Conservation (phyloP, 495 filamentous ascomycete species). For the Penicillium angulare region DNA sequence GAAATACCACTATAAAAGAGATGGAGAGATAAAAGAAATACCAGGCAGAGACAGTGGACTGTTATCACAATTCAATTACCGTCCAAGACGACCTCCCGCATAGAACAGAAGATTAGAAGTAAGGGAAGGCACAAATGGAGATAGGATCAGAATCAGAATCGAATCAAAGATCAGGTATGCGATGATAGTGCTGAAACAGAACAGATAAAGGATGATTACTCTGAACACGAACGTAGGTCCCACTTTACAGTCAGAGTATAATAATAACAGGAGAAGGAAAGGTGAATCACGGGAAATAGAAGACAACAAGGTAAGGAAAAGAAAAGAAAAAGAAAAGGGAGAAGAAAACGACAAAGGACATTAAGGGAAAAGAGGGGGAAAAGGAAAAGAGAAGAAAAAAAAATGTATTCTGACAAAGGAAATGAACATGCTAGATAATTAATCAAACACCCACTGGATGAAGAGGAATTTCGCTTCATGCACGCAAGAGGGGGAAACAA, state of each 20-base stretch:
- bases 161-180: neutral
- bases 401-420: conserved; percentile 39
- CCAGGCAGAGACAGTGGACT: neutral
- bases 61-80: conserved; percentile 26
- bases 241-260: conserved; percentile 46
- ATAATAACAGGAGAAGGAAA: conserved; percentile 39
- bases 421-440: conserved; percentile 38
- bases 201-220: conserved; percentile 9
- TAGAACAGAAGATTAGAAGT: conserved; percentile 20
- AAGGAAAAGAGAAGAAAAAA: conserved; percentile 25
- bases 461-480: conserved; percentile 35
- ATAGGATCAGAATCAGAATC: neutral
- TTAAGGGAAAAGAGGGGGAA: conserved; percentile 13
- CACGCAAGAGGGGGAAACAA: conserved; percentile 33
- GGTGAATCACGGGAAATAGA: conserved; percentile 24
- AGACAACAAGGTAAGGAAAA: conserved; percentile 15
- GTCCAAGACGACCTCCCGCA: conserved; percentile 20
- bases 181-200: conserved; percentile 2
- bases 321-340: conserved; percentile 10
- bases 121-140: neutral
- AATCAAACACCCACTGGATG: conserved; percentile 28
- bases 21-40: neutral
- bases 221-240: conserved; percentile 23
- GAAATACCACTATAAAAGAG: too few species aligned
- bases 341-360: conserved; percentile 21